Percentiles rank a stretch among this genome's conserved stretches.
Conservation (phyloP, 1,284 basidiomycete genomes). For the Trichosporon ovoides region DNA sequence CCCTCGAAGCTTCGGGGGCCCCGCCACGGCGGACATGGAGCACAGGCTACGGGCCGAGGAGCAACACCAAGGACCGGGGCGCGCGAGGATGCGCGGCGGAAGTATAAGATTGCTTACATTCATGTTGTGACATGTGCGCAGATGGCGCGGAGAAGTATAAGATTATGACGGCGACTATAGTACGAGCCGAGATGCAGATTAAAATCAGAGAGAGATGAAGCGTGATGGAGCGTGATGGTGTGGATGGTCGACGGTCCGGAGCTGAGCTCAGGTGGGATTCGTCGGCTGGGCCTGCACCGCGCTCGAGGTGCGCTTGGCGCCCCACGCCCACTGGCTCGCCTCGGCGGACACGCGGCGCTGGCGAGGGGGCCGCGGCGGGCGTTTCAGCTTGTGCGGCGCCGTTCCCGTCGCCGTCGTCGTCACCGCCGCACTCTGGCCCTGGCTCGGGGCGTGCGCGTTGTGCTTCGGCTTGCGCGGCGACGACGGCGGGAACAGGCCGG, state of each 20-base stretch:
- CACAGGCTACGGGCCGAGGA: neutral
- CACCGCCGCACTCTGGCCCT: no score
- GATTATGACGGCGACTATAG: no score
- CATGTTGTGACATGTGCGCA: neutral
- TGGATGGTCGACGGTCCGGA: no score
- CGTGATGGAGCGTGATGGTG: no score
- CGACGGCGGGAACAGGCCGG: neutral
- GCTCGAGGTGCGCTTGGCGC: neutral
- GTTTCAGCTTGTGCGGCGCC: neutral
- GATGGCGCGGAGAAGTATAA: no score
- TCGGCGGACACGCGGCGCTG: neutral
- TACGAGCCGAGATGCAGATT: no score
- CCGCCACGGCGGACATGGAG: neutral
- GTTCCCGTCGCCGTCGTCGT: no score
- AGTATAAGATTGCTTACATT: slow-evolving; percentile 2
- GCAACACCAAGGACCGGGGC: slow-evolving; percentile 4
- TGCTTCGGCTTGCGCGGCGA: neutral
- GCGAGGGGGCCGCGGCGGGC: neutral
- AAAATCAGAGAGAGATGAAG: no score
- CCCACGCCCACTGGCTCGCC: slow-evolving; percentile 2
- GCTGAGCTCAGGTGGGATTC: no score
- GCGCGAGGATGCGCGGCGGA: neutral
- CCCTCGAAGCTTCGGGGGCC: neutral
- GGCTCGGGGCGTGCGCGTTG: no score
- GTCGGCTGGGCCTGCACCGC: neutral